phyloP scores from a whole-genome alignment of 1,284 basidiomycete genomes.

The Meira nashicola region DNA sequence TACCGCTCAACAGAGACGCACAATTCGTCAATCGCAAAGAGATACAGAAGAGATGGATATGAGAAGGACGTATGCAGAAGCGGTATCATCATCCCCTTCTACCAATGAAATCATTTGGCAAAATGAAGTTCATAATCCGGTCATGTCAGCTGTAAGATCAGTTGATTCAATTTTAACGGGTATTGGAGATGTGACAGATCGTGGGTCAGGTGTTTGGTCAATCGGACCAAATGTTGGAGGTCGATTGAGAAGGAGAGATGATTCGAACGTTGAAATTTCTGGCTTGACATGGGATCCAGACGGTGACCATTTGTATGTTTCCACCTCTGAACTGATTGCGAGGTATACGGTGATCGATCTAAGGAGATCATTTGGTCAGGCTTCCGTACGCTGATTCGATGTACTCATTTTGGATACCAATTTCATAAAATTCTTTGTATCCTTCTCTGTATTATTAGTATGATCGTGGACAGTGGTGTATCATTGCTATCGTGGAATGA shows the following conservation, averaged over 20 bases:
- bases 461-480: too few relatives aligned
- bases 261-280: constrained; percentile 20
- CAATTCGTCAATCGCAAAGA: too few relatives aligned
- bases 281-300: constrained; percentile 38
- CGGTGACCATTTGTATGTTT: constrained; percentile 27
- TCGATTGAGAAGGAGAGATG: not conserved
- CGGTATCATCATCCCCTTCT: not conserved
- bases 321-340: constrained; percentile 25
- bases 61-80: not conserved
- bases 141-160: not conserved
- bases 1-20: not conserved
- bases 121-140: not conserved
- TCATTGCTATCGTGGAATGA: not conserved
- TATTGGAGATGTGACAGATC: not conserved
- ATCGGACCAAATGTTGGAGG: not conserved
- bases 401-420: not conserved
- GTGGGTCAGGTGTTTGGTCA: constrained; percentile 3
- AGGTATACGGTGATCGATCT: constrained; percentile 21
- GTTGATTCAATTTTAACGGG: not conserved
- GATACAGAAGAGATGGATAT: not conserved
- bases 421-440: not conserved
- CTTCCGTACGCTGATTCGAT: not conserved
- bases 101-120: not conserved
- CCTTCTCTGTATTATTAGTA: not conserved
- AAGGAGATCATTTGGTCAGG: constrained; percentile 9